A percentile compares a stretch with the other conserved stretches of the same genome.
These are phyloP conservation scores for Kurtzmaniella quercitrusa DNA, from an alignment of 1,139 yeast genomes.

Conservation along the genomic window DNA sequence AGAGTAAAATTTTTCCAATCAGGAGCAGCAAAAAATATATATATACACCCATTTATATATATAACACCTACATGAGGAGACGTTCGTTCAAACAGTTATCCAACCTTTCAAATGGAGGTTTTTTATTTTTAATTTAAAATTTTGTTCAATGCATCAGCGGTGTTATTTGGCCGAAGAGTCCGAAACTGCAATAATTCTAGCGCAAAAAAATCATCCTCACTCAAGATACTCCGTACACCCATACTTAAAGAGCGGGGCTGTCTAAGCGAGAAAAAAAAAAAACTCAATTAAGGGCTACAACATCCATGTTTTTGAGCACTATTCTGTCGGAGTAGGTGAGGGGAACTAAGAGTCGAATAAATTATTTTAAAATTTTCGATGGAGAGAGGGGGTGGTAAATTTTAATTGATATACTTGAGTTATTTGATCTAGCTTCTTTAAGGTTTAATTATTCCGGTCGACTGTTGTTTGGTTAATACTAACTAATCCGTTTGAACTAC, in stretches of 20 bases:
- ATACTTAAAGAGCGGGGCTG: constrained; percentile 1
- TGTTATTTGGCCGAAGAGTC: constrained; percentile 1
- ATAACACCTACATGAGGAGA: neutral
- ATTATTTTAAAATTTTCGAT: neutral
- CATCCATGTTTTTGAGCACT: constrained; percentile 1
- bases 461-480: no score
- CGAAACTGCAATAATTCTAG: neutral
- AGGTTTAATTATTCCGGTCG: no score
- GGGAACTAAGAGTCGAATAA: constrained; percentile 3
- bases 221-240: constrained; percentile 3
- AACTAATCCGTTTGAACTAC: no score
- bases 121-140: no score
- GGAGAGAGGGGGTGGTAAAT: no score
- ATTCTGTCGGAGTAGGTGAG: constrained; percentile 7
- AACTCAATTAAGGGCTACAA: neutral
- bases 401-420: no score
- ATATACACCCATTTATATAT: neutral
- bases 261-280: neutral
- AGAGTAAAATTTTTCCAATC: neutral
- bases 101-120: neutral
- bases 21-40: neutral
- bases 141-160: constrained; percentile 2
- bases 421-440: no score
- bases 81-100: neutral
- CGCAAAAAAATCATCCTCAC: neutral